A percentile compares a stretch with the other conserved stretches of the same genome.
Evolutionary conservation across 306 rosid genomes (phyloP).

Genomic region (Vigna unguiculata): DNA sequence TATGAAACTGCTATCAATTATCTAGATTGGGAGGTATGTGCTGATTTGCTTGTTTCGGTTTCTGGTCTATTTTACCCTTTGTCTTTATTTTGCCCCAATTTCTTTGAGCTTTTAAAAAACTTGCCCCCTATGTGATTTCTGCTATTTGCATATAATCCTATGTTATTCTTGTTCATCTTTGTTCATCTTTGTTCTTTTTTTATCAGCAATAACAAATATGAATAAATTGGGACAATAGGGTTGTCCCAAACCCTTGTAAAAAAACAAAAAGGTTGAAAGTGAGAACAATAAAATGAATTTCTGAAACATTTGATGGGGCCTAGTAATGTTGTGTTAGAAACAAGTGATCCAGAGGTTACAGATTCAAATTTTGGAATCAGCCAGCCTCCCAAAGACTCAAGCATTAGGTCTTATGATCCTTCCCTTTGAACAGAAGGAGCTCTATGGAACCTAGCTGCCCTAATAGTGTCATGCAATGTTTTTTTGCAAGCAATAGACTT

Average conservation of each 20-base stretch:
- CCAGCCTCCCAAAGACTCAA: neutral
- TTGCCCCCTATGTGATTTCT: neutral
- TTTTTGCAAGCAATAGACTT: neutral
- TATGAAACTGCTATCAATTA: slow-evolving; percentile 82
- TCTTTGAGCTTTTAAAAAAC: no score
- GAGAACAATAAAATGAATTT: no score
- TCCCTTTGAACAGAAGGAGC: neutral
- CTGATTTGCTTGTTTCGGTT: slow-evolving; percentile 42
- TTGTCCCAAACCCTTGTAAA: no score
- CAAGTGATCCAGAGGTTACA: neutral
- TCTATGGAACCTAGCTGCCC: neutral
- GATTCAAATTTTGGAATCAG: neutral
- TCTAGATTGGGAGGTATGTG: slow-evolving; percentile 97
- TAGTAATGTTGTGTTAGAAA: neutral
- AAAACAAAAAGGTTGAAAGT: no score
- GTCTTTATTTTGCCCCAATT: no score
- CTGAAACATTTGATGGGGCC: neutral
- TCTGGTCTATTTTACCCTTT: neutral
- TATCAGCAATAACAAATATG: no score
- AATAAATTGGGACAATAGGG: no score
- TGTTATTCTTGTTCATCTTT: neutral
- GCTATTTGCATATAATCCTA: neutral
- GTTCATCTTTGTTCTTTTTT: neutral
- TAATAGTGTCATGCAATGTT: neutral
- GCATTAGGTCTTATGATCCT: neutral